These are phyloP conservation scores for Globisporangium echinulatum DNA, from an alignment of 352 stramenopile genomes.

Conservation along the genomic window DNA sequence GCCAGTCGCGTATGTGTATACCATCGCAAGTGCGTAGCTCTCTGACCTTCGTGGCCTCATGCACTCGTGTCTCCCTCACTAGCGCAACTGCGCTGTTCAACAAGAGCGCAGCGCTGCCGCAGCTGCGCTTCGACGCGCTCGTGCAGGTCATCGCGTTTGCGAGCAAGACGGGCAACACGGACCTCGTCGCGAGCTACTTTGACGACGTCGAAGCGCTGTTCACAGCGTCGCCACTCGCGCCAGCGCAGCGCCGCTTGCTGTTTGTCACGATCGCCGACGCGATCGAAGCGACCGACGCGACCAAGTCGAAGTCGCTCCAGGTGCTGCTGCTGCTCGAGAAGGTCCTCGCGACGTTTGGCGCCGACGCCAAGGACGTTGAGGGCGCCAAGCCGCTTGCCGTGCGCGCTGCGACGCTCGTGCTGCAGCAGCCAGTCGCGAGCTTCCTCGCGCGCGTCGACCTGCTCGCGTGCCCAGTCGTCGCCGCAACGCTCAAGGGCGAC, in stretches of 20 bases:
- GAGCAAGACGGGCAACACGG: conserved; percentile 42
- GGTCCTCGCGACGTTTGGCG: conserved; percentile 54
- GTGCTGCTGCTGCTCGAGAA: conserved; percentile 70
- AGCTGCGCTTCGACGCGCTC: conserved; percentile 66
- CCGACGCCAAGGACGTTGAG: conserved; percentile 45
- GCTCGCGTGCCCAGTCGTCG: conserved; percentile 73
- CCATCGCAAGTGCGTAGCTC: too few species aligned
- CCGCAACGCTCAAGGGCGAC: conserved; percentile 51
- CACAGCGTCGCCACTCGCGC: conserved; percentile 30
- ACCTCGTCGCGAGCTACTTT: conserved; percentile 68
- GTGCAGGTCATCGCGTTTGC: conserved; percentile 55
- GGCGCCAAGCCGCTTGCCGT: conserved; percentile 70
- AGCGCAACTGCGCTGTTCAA: conserved; percentile 72
- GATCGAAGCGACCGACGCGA: conserved; percentile 22
- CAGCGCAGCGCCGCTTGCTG: conserved; percentile 47
- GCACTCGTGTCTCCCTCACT: not conserved
- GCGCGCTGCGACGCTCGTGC: conserved; percentile 78
- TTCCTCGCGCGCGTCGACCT: conserved; percentile 89
- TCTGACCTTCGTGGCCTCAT: too few species aligned
- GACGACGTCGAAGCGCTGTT: conserved; percentile 56
- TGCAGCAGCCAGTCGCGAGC: conserved; percentile 86
- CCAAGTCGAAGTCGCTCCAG: conserved; percentile 35
- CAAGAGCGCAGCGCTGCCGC: conserved; percentile 46
- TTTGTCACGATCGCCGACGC: conserved; percentile 70
- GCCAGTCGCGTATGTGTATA: not conserved